phyloP scores from a whole-genome alignment of 2,329 filamentous ascomycete genomes.

The Capronia americana region DNA sequence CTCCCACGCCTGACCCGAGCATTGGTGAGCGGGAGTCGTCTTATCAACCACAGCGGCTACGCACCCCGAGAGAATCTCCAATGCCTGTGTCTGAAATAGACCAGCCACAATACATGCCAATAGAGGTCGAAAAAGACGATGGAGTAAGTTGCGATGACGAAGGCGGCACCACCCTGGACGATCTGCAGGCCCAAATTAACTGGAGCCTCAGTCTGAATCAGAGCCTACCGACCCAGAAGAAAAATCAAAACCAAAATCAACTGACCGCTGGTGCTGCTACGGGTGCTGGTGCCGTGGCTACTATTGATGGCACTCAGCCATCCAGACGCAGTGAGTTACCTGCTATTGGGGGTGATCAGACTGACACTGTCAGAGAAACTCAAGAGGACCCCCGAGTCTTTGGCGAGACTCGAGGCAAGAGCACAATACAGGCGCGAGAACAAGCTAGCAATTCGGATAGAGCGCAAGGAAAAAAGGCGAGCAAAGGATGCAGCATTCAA shows the following conservation, averaged over 20 bases:
- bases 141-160: constrained; percentile 7
- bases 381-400: not conserved
- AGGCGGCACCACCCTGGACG: constrained; percentile 12
- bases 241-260: not conserved
- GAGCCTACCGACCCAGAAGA: not conserved
- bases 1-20: constrained; percentile 22
- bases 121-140: constrained; percentile 4
- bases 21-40: constrained; percentile 9
- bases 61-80: constrained; percentile 11
- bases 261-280: constrained; percentile 10
- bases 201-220: constrained; percentile 19
- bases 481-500: not conserved
- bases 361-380: constrained; percentile 1
- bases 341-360: constrained; percentile 15
- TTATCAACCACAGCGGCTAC: constrained; percentile 1
- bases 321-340: constrained; percentile 23
- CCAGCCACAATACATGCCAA: not conserved
- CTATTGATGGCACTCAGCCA: not conserved
- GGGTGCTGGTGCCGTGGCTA: constrained; percentile 10
- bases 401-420: not conserved
- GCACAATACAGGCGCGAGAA: not conserved
- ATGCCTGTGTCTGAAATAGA: not conserved
- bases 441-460: not conserved
- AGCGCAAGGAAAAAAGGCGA: not conserved
- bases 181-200: constrained; percentile 24